Evolutionary conservation across 495 filamentous ascomycete genomes (phyloP).

Genomic region (Penicillium canescens): DNA sequence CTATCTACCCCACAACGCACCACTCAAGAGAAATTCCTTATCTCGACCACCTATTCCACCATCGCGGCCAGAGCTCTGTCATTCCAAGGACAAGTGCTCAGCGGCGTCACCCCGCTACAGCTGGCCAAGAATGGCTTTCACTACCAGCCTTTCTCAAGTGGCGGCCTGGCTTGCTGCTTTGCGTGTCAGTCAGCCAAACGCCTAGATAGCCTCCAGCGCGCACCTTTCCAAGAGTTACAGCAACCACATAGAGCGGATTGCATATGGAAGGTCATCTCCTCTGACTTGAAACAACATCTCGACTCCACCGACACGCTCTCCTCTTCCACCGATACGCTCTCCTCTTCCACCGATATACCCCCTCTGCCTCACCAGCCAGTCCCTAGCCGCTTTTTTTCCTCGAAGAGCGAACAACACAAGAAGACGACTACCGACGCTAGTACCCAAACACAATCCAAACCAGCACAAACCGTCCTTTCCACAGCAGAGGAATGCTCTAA

Average conservation of each 20-base stretch:
- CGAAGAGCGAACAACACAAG: too few relatives aligned
- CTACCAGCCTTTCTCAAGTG: background rate
- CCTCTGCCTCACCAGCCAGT: slow-evolving; percentile 1
- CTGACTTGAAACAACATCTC: slow-evolving; percentile 12
- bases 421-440: background rate
- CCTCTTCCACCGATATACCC: too few relatives aligned
- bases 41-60: background rate
- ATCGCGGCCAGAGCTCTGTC: background rate
- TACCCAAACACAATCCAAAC: background rate
- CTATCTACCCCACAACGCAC: too few relatives aligned
- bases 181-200: slow-evolving; percentile 6
- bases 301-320: slow-evolving; percentile 2
- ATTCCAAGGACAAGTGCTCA: background rate
- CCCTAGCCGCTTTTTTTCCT: background rate
- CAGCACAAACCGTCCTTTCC: background rate
- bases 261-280: slow-evolving; percentile 11
- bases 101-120: background rate
- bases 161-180: slow-evolving; percentile 6
- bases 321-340: too few relatives aligned
- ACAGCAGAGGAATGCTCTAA: background rate
- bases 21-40: too few relatives aligned
- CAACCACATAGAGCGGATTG: slow-evolving; percentile 7
- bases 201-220: slow-evolving; percentile 3
- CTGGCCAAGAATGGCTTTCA: slow-evolving; percentile 3
- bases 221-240: slow-evolving; percentile 4